These are phyloP conservation scores for Yamadazyma sp. DNA, from an alignment of 1,139 yeast species.

Conservation along the genomic window DNA sequence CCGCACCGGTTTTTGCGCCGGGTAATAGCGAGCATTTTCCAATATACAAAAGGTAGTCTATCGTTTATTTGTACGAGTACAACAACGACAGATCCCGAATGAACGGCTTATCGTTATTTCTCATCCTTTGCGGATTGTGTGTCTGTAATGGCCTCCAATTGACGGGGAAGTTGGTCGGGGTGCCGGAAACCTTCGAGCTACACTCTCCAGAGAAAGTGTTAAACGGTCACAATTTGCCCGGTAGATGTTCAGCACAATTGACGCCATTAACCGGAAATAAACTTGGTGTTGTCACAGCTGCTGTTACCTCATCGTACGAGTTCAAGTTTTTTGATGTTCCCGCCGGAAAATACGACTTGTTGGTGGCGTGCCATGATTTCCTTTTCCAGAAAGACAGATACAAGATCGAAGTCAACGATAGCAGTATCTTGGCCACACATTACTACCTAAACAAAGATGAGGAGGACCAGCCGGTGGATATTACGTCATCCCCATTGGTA, in stretches of 20 bases:
- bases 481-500: constrained; percentile 23
- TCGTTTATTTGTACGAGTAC: too few relatives aligned
- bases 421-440: constrained; percentile 22
- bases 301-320: constrained; percentile 26
- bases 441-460: constrained; percentile 20
- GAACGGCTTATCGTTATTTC: neutral
- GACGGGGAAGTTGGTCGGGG: constrained; percentile 19
- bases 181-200: constrained; percentile 14
- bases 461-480: constrained; percentile 16
- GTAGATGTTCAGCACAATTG: constrained; percentile 34
- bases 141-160: constrained; percentile 1
- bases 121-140: constrained; percentile 21
- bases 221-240: constrained; percentile 38
- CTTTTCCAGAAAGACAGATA: constrained; percentile 26
- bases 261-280: constrained; percentile 4
- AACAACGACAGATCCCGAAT: neutral
- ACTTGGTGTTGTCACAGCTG: constrained; percentile 10
- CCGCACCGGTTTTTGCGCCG: constrained; percentile 18
- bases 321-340: constrained; percentile 27
- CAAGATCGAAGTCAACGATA: constrained; percentile 25
- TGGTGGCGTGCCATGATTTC: constrained; percentile 40
- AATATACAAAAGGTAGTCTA: too few relatives aligned
- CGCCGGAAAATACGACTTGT: constrained; percentile 36
- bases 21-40: constrained; percentile 1
- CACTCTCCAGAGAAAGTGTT: constrained; percentile 21